Evolutionary conservation across 805 yeast species (phyloP).

Genomic region (Metschnikowia chrysomelidarum): DNA sequence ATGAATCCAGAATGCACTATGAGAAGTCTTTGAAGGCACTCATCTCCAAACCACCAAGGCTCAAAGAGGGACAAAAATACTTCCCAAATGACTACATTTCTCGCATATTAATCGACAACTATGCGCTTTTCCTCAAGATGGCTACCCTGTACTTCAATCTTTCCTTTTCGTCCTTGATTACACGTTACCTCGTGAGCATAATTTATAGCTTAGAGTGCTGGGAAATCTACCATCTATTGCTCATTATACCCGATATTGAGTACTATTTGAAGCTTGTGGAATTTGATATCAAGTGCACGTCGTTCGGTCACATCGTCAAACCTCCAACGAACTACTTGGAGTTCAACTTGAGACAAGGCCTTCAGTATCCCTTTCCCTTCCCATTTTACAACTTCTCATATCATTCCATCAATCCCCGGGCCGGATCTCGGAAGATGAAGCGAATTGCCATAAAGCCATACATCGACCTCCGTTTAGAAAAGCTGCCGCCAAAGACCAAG

Average conservation of each 20-base stretch:
- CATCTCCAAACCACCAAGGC: constrained; percentile 26
- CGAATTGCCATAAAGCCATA: constrained; percentile 33
- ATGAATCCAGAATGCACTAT: constrained; percentile 27
- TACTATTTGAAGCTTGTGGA: constrained; percentile 33
- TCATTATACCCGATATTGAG: constrained; percentile 31
- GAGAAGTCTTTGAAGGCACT: constrained; percentile 28
- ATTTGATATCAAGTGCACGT: constrained; percentile 35
- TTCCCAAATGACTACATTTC: constrained; percentile 40
- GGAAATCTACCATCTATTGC: constrained; percentile 43
- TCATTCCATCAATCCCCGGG: constrained; percentile 32
- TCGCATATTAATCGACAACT: constrained; percentile 39
- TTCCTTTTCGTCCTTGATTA: constrained; percentile 37
- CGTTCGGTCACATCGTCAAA: constrained; percentile 36
- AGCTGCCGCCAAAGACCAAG: constrained; percentile 7
- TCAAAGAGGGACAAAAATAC: constrained; percentile 7
- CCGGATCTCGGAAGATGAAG: constrained; percentile 26
- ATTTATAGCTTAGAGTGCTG: constrained; percentile 41
- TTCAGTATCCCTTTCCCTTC: constrained; percentile 44
- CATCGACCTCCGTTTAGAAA: constrained; percentile 34
- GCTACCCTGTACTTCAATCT: constrained; percentile 37
- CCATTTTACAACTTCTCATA: constrained; percentile 46
- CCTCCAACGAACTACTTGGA: constrained; percentile 41
- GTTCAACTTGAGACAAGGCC: constrained; percentile 37
- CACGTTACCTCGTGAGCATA: constrained; percentile 38
- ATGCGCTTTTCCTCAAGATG: constrained; percentile 27